A percentile compares a stretch with the other conserved stretches of the same genome.
Evolutionary conservation across 1,139 yeast genomes (phyloP).

Genomic region (Geotrichum aggregatum): DNA sequence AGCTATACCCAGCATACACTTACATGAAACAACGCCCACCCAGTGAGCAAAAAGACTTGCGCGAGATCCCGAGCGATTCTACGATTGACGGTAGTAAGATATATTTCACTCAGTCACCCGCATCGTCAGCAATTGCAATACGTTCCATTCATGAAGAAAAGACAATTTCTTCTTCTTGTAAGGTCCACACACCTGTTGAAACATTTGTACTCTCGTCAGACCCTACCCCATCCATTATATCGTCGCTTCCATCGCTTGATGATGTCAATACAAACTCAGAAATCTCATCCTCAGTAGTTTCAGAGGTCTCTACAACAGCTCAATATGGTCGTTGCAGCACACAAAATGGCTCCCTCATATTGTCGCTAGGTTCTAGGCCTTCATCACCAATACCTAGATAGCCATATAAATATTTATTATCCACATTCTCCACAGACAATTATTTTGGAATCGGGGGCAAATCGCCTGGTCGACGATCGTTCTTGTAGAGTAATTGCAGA

Average conservation of each 20-base stretch:
- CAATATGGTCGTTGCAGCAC: background rate
- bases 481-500: constrained; percentile 59
- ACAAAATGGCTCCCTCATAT: background rate
- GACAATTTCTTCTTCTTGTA: too few relatives aligned
- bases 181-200: too few relatives aligned
- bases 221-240: background rate
- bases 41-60: background rate
- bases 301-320: constrained; percentile 8
- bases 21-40: constrained; percentile 15
- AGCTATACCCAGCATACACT: constrained; percentile 15
- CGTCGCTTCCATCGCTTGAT: constrained; percentile 3
- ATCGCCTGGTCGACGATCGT: constrained; percentile 1
- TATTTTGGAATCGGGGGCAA: background rate
- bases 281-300: constrained; percentile 1
- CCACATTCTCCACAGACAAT: background rate
- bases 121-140: background rate
- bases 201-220: background rate
- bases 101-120: background rate
- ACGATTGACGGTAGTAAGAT: background rate
- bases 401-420: background rate
- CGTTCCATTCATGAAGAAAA: too few relatives aligned
- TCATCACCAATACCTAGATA: background rate
- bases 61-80: background rate
- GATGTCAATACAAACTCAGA: background rate
- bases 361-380: background rate